Percentiles rank a stretch among this genome's conserved stretches.
phyloP scores from a whole-genome alignment of 2,329 filamentous ascomycete genomes.

The Hypoxylon sp. region DNA sequence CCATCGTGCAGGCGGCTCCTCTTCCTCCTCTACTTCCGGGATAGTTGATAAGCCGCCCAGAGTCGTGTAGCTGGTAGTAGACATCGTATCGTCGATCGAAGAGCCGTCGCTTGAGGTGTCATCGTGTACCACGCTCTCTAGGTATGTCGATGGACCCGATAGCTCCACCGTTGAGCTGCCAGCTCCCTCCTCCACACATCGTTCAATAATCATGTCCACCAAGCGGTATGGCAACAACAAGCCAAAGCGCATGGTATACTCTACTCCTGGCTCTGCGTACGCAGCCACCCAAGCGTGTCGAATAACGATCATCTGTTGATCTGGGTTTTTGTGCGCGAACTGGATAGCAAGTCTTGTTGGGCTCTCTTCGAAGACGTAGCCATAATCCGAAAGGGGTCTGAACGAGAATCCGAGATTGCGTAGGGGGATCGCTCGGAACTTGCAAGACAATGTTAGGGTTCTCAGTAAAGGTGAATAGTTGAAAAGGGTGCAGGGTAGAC shows the following conservation, averaged over 20 bases:
- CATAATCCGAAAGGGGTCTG: constrained; percentile 29
- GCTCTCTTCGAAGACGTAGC: constrained; percentile 25
- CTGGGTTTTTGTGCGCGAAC: background rate
- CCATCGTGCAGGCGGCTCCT: too few relatives aligned
- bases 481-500: background rate
- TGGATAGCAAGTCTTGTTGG: constrained; percentile 26
- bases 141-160: too few relatives aligned
- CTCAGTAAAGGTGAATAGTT: constrained; percentile 2
- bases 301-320: constrained; percentile 8
- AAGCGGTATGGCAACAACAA: constrained; percentile 1
- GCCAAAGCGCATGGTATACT: constrained; percentile 30
- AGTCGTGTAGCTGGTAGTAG: too few relatives aligned
- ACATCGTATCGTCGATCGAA: too few relatives aligned
- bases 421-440: constrained; percentile 20
- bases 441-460: background rate
- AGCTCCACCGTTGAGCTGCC: too few relatives aligned
- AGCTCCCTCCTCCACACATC: too few relatives aligned
- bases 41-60: too few relatives aligned
- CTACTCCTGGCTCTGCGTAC: constrained; percentile 21
- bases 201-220: constrained; percentile 48
- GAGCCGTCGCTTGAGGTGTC: too few relatives aligned
- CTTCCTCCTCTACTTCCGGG: too few relatives aligned
- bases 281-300: constrained; percentile 36
- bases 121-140: too few relatives aligned
- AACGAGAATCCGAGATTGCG: background rate